Conservation (phyloP, 768 basidiomycete species). For the Pleurotus ostreatus region DNA sequence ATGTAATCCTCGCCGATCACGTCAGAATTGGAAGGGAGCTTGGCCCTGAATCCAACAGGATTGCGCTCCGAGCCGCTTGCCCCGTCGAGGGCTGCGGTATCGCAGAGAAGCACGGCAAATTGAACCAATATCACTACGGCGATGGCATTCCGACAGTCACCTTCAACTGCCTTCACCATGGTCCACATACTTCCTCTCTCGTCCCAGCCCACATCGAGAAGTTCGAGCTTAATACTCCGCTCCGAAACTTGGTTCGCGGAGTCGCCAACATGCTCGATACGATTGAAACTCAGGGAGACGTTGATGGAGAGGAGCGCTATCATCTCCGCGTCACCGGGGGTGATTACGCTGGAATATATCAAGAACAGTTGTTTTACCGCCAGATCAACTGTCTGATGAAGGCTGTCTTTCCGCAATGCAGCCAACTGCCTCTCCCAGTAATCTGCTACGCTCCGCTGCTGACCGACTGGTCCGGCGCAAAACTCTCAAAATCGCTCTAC, state of each 20-base stretch:
- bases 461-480: conserved; percentile 25
- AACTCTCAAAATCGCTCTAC: conserved; percentile 26
- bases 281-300: not conserved
- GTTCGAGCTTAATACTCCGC: conserved; percentile 25
- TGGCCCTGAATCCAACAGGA: conserved; percentile 11
- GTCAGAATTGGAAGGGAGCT: conserved; percentile 15
- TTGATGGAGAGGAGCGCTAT: conserved; percentile 1
- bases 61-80: conserved; percentile 21
- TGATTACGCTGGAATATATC: conserved; percentile 22
- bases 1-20: conserved; percentile 12
- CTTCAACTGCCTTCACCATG: conserved; percentile 24
- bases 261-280: conserved; percentile 13
- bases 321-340: conserved; percentile 23
- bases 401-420: not conserved
- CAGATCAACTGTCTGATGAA: conserved; percentile 11
- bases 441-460: conserved; percentile 21
- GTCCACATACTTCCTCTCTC: conserved; percentile 15
- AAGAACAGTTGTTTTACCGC: conserved; percentile 23
- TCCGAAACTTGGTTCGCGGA: conserved; percentile 22
- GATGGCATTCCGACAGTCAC: conserved; percentile 15
- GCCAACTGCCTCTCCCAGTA: conserved; percentile 8
- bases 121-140: conserved; percentile 14
- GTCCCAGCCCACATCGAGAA: conserved; percentile 11
- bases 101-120: conserved; percentile 19
- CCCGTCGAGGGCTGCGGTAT: conserved; percentile 20